These are phyloP conservation scores for Yamadazyma epiphylla DNA, from an alignment of 1,139 yeast species.

Conservation along the genomic window DNA sequence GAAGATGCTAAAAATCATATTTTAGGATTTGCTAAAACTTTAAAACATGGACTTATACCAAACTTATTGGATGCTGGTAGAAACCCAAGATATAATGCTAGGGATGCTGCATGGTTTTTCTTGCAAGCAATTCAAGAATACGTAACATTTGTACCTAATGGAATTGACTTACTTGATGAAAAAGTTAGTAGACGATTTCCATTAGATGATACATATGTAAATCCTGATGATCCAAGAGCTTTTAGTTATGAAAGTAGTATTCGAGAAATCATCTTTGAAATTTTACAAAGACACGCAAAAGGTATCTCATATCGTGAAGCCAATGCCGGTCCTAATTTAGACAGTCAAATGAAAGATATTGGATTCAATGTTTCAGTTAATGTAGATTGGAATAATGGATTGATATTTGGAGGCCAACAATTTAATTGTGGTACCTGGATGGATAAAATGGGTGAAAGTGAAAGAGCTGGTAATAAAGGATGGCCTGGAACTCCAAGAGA, in stretches of 20 bases:
- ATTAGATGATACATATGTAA: constrained; percentile 74
- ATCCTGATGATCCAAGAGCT: constrained; percentile 68
- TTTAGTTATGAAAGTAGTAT: constrained; percentile 68
- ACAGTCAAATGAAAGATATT: constrained; percentile 87
- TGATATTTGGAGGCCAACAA: constrained; percentile 88
- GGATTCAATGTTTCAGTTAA: constrained; percentile 82
- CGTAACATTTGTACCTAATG: constrained; percentile 63
- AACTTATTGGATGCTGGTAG: constrained; percentile 88
- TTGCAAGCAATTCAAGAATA: constrained; percentile 85
- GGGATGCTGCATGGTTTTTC: constrained; percentile 97
- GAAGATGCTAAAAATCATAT: constrained; percentile 82
- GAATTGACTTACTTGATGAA: constrained; percentile 62
- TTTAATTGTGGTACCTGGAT: constrained; percentile 98
- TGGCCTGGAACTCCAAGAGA: constrained; percentile 96
- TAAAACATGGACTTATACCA: constrained; percentile 94
- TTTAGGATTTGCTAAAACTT: constrained; percentile 81
- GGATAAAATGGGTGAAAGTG: constrained; percentile 99
- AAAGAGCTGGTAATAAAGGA: constrained; percentile 77
- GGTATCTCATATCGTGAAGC: constrained; percentile 92
- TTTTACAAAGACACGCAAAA: constrained; percentile 77
- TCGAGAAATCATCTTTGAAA: constrained; percentile 76
- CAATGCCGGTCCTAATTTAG: constrained; percentile 86
- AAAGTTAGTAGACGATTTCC: constrained; percentile 85
- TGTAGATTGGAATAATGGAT: constrained; percentile 88
- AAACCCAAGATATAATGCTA: constrained; percentile 91